These are phyloP conservation scores for Margaritispora aquatica DNA, from an alignment of 495 filamentous ascomycete species.

Conservation along the genomic window DNA sequence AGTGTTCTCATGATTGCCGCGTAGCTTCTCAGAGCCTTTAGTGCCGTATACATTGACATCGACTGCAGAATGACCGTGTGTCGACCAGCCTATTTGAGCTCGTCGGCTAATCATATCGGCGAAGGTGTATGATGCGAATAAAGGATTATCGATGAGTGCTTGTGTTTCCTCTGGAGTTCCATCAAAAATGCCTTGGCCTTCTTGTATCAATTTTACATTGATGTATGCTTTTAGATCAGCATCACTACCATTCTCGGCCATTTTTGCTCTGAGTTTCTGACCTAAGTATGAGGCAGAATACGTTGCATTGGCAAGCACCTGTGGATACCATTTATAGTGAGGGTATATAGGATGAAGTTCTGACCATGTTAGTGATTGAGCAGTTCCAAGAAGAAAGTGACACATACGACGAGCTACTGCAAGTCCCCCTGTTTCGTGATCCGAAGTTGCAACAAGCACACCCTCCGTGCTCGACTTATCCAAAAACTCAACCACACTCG, in stretches of 20 bases:
- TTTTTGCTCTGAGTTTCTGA: constrained; percentile 48
- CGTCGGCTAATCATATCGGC: constrained; percentile 79
- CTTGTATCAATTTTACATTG: constrained; percentile 49
- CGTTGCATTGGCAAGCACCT: constrained; percentile 71
- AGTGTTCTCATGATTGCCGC: constrained; percentile 92
- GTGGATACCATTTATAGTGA: constrained; percentile 82
- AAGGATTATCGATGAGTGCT: constrained; percentile 50
- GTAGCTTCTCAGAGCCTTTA: constrained; percentile 43
- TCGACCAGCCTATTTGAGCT: constrained; percentile 87
- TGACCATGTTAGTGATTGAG: constrained; percentile 3
- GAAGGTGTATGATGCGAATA: constrained; percentile 52
- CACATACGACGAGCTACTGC: constrained; percentile 66
- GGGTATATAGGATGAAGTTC: constrained; percentile 38
- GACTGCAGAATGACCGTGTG: constrained; percentile 79
- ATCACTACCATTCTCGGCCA: constrained; percentile 27
- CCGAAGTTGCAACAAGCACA: constrained; percentile 80
- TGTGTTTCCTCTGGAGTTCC: constrained; percentile 64
- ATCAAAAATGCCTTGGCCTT: constrained; percentile 71
- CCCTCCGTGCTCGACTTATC: constrained; percentile 64
- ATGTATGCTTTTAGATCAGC: constrained; percentile 49
- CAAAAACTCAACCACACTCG: constrained; percentile 77
- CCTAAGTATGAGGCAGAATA: constrained; percentile 70
- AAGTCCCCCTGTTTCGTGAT: constrained; percentile 93
- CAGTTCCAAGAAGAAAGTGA: not conserved
- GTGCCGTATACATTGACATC: constrained; percentile 91